Conservation (phyloP, 116 monocot genomes). For the Papilionanthe hybrid region DNA sequence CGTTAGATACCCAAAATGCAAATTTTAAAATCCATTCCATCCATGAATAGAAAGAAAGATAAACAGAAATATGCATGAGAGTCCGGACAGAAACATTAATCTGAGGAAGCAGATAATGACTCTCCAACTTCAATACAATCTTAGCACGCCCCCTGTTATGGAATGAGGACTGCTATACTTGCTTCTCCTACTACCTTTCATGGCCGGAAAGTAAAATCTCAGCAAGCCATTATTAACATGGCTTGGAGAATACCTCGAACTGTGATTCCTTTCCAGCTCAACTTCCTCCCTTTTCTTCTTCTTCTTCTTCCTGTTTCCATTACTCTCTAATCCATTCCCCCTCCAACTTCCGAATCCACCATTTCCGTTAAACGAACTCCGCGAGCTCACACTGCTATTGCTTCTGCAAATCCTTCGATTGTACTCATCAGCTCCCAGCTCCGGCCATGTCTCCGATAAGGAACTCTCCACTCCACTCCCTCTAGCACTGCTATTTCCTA, state of each 20-base stretch:
- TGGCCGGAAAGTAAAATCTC: conserved; percentile 29
- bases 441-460: conserved; percentile 53
- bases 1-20: too few relatives aligned
- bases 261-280: conserved; percentile 27
- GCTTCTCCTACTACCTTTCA: conserved; percentile 20
- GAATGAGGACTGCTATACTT: conserved; percentile 17
- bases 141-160: conserved; percentile 16
- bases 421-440: conserved; percentile 10
- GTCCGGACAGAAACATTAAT: not conserved
- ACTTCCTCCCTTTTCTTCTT: conserved; percentile 30
- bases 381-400: conserved; percentile 34
- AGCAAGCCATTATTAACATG: conserved; percentile 26
- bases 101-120: too few relatives aligned
- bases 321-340: conserved; percentile 31
- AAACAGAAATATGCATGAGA: not conserved
- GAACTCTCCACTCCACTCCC: conserved; percentile 37
- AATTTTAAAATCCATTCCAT: too few relatives aligned
- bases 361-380: conserved; percentile 40
- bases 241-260: conserved; percentile 24
- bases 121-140: conserved; percentile 2
- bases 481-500: conserved; percentile 6
- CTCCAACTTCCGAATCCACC: conserved; percentile 36
- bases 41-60: not conserved
- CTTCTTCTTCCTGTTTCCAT: conserved; percentile 35
- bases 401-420: conserved; percentile 30